A percentile compares a stretch with the other conserved stretches of the same genome.
Conservation (phyloP, 2,329 filamentous ascomycete species). For the Aspergillus phoenicis region DNA sequence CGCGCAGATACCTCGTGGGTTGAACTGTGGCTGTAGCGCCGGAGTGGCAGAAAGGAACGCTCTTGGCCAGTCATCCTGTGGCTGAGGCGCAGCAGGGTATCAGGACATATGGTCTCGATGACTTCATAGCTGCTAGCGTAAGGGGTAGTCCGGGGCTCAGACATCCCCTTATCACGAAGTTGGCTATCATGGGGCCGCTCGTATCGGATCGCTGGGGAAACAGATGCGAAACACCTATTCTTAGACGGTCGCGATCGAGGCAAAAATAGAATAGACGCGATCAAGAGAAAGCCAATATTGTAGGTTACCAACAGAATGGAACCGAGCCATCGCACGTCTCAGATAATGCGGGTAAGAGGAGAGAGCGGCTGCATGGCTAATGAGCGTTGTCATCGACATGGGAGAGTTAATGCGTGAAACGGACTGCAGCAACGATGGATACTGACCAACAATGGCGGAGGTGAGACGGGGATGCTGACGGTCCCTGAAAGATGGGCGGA, state of each 20-base stretch:
- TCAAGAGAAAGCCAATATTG: not conserved
- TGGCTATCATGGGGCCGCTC: slow-evolving; percentile 7
- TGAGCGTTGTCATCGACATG: not conserved
- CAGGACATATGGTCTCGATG: not conserved
- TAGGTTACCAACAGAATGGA: slow-evolving; percentile 22
- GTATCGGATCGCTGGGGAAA: not conserved
- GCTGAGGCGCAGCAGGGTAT: slow-evolving; percentile 21
- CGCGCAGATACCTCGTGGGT: slow-evolving; percentile 5
- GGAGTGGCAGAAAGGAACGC: slow-evolving; percentile 9
- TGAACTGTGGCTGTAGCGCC: slow-evolving; percentile 13
- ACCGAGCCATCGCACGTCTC: slow-evolving; percentile 16
- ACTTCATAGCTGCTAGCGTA: not conserved
- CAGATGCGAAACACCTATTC: slow-evolving; percentile 14
- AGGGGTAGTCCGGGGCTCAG: slow-evolving; percentile 22
- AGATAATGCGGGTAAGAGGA: slow-evolving; percentile 8
- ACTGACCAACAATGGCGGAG: slow-evolving; percentile 6
- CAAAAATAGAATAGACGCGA: slow-evolving; percentile 12
- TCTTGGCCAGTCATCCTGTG: slow-evolving; percentile 13
- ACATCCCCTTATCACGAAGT: slow-evolving; percentile 6
- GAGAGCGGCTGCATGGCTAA: slow-evolving; percentile 20
- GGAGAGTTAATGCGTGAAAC: not conserved
- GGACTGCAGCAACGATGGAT: not conserved
- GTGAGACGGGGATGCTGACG: not conserved
- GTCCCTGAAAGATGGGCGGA: not conserved
- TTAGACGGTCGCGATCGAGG: slow-evolving; percentile 9